Conservation (phyloP, 83 land plant species). For the Diphasiastrum complanatum region DNA sequence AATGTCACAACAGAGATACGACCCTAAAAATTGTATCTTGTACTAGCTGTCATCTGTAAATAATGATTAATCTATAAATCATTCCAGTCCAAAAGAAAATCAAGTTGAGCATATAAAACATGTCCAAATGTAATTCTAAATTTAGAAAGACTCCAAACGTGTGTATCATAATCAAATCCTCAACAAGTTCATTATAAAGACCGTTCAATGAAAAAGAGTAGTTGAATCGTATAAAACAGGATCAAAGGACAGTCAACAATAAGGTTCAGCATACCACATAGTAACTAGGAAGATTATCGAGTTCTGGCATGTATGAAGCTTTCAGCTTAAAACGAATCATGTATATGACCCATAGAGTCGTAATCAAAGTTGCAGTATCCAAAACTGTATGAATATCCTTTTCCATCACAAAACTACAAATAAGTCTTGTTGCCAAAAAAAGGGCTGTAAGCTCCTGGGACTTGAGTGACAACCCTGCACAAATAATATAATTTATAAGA, state of each 20-base stretch:
- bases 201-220: not conserved
- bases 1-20: too few species aligned
- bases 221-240: not conserved
- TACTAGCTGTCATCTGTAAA: too few species aligned
- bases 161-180: not conserved
- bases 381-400: slow-evolving; percentile 32
- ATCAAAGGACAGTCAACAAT: not conserved
- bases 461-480: slow-evolving; percentile 34
- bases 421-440: slow-evolving; percentile 29
- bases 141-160: too few species aligned
- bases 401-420: slow-evolving; percentile 36
- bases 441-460: slow-evolving; percentile 36
- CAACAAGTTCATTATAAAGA: not conserved
- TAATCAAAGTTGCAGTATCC: slow-evolving; percentile 21
- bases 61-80: too few species aligned
- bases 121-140: too few species aligned
- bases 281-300: slow-evolving; percentile 27
- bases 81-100: too few species aligned
- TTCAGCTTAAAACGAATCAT: slow-evolving; percentile 32
- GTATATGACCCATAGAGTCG: slow-evolving; percentile 33
- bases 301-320: slow-evolving; percentile 25
- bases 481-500: too few species aligned
- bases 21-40: too few species aligned
- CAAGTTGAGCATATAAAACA: too few species aligned
- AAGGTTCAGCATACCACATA: slow-evolving; percentile 22